Percentiles rank a stretch among this genome's conserved stretches.
Conservation (phyloP, 805 yeast genomes). For the Metschnikowia amazonensis region DNA sequence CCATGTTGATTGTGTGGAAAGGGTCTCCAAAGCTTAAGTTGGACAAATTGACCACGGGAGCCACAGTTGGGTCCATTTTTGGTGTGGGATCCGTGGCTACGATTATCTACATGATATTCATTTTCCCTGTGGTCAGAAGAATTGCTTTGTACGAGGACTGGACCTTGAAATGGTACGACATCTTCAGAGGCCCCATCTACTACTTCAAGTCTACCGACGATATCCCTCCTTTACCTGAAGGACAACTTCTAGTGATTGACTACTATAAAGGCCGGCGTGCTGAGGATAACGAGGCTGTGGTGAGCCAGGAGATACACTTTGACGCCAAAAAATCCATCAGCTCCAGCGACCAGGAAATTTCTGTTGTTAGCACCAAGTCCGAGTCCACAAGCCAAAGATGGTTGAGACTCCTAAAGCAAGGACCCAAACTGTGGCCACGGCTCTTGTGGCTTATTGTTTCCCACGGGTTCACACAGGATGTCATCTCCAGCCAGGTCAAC, state of each 20-base stretch:
- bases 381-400: conserved; percentile 39
- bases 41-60: conserved; percentile 47
- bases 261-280: conserved; percentile 60
- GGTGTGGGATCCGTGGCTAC: conserved; percentile 63
- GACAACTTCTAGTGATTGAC: conserved; percentile 53
- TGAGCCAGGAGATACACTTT: conserved; percentile 15
- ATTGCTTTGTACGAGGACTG: conserved; percentile 60
- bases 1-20: conserved; percentile 78
- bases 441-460: conserved; percentile 46
- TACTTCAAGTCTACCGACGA: conserved; percentile 52
- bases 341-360: conserved; percentile 11
- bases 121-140: conserved; percentile 61
- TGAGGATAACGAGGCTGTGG: conserved; percentile 16
- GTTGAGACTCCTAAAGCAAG: conserved; percentile 38
- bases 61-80: conserved; percentile 55
- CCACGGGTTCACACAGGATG: conserved; percentile 66
- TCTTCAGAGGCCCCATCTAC: conserved; percentile 53
- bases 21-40: conserved; percentile 69
- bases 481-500: conserved; percentile 46
- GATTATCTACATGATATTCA: conserved; percentile 47
- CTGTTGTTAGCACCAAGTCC: conserved; percentile 19
- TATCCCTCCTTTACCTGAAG: conserved; percentile 67
- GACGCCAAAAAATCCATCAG: conserved; percentile 12
- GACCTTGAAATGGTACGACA: conserved; percentile 57
- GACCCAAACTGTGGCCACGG: conserved; percentile 53